Conservation (phyloP, 208 protist genomes). For the Trypanosoma cruzi region DNA sequence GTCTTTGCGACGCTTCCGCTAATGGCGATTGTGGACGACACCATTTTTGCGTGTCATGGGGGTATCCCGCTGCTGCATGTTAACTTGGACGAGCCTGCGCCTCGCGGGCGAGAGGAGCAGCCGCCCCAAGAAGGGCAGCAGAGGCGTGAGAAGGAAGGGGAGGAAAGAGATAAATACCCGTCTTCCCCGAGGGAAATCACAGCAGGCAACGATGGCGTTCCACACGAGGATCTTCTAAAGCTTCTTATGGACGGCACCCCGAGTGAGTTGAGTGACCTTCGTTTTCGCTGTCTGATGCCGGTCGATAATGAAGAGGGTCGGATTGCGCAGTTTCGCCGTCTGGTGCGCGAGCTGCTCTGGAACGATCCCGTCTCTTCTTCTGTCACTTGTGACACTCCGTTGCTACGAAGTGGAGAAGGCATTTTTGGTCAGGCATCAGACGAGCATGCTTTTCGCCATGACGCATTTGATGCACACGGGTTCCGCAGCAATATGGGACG, state of each 20-base stretch:
- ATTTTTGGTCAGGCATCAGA: background rate
- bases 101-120: background rate
- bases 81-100: background rate
- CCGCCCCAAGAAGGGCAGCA: background rate
- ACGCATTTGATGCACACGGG: slow-evolving; percentile 28
- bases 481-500: slow-evolving; percentile 44
- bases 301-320: slow-evolving; percentile 16
- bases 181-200: background rate
- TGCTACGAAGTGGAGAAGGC: background rate
- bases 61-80: slow-evolving; percentile 73
- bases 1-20: slow-evolving; percentile 79
- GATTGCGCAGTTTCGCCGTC: slow-evolving; percentile 36
- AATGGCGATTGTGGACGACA: slow-evolving; percentile 82
- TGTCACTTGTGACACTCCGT: background rate
- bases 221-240: slow-evolving; percentile 31
- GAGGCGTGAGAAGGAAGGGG: background rate
- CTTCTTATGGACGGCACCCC: slow-evolving; percentile 23
- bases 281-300: slow-evolving; percentile 29
- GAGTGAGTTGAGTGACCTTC: slow-evolving; percentile 18
- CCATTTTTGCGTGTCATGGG: slow-evolving; percentile 86
- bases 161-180: background rate
- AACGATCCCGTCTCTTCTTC: slow-evolving; percentile 40
- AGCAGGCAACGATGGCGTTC: slow-evolving; percentile 22
- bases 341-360: slow-evolving; percentile 77
- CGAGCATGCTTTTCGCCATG: background rate